phyloP scores from a whole-genome alignment of 2,329 filamentous ascomycete genomes.

The Xylariomycetidae sp. region DNA sequence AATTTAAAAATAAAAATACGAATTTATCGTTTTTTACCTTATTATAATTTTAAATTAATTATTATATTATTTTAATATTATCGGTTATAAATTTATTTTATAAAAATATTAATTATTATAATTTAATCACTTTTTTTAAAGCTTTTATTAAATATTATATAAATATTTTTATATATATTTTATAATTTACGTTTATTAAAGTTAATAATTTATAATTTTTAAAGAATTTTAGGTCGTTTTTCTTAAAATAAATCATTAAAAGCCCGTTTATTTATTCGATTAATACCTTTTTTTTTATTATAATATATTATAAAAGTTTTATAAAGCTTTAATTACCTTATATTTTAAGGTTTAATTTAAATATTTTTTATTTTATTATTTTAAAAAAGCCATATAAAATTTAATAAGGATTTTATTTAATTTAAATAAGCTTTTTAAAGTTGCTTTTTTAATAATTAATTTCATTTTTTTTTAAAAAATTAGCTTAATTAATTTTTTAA shows the following conservation, averaged over 20 bases:
- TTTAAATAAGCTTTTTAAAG: not conserved
- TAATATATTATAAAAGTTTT: constrained; percentile 1
- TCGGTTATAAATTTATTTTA: constrained; percentile 1
- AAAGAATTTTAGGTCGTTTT: not conserved
- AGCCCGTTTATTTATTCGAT: constrained; percentile 1
- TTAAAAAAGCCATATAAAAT: constrained; percentile 2
- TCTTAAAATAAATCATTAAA: constrained; percentile 3
- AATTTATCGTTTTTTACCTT: no score
- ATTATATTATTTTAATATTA: constrained; percentile 2
- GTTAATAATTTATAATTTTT: constrained; percentile 2
- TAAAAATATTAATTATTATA: constrained; percentile 1
- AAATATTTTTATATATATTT: constrained; percentile 3
- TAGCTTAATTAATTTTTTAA: not conserved
- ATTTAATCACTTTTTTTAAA: not conserved
- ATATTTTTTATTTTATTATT: constrained; percentile 1
- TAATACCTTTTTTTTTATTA: not conserved
- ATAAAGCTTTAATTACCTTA: not conserved
- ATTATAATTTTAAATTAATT: constrained; percentile 1
- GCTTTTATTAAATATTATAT: constrained; percentile 1
- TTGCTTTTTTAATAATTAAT: not conserved
- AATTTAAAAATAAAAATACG: no score
- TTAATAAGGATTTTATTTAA: not conserved
- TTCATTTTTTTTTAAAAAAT: constrained; percentile 2
- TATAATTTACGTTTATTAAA: constrained; percentile 5
- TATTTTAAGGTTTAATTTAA: not conserved